Conservation (phyloP, 2,329 filamentous ascomycete genomes). For the Alternaria solani region DNA sequence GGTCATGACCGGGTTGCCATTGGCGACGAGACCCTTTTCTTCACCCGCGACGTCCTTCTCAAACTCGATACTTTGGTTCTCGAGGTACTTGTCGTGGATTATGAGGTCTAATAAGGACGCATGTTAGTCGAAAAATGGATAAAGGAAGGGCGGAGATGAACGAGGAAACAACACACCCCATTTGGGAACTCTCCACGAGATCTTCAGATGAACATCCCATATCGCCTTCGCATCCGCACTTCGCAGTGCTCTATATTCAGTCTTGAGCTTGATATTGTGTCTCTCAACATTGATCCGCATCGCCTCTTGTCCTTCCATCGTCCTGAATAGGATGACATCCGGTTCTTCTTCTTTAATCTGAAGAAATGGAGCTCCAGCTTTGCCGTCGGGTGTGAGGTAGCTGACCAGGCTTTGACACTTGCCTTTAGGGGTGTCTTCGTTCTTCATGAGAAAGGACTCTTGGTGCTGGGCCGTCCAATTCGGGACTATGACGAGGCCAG, state of each 20-base stretch:
- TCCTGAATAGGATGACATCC: constrained; percentile 21
- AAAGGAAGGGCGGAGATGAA: not conserved
- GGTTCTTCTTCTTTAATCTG: constrained; percentile 20
- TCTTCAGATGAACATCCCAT: constrained; percentile 25
- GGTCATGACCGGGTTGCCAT: constrained; percentile 20
- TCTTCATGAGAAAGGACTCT: constrained; percentile 24
- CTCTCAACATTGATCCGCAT: constrained; percentile 24
- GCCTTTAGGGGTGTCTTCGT: constrained; percentile 7
- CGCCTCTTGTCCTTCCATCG: constrained; percentile 21
- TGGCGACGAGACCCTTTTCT: constrained; percentile 26
- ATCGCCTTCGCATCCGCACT: constrained; percentile 20
- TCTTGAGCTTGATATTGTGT: constrained; percentile 11
- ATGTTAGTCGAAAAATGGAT: not conserved
- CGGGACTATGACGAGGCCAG: constrained; percentile 25
- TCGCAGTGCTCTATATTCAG: constrained; percentile 25
- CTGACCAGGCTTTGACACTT: constrained; percentile 17
- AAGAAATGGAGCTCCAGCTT: constrained; percentile 17
- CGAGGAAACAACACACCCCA: constrained; percentile 20
- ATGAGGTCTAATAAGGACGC: constrained; percentile 6
- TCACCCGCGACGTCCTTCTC: constrained; percentile 25
- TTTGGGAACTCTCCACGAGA: constrained; percentile 12
- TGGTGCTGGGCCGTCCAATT: constrained; percentile 24
- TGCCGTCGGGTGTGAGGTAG: constrained; percentile 11
- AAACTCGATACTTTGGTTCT: constrained; percentile 8
- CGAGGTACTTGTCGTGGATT: constrained; percentile 10